phyloP scores from a whole-genome alignment of 73 alveolate species.

The Paramecium caudatum region DNA sequence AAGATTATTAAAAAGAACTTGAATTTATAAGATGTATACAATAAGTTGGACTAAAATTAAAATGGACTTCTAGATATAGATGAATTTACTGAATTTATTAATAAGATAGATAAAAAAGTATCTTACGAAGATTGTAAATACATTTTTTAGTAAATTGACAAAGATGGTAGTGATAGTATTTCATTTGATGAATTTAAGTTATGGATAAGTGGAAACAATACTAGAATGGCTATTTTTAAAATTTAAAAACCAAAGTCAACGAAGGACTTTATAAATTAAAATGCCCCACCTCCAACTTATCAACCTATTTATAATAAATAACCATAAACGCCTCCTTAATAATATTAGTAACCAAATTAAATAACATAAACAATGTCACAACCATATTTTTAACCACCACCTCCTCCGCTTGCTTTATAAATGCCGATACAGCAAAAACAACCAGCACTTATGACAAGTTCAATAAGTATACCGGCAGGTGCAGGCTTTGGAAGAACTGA shows the following conservation, averaged over 20 bases:
- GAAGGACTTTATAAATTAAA: too few species aligned
- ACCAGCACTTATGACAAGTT: neutral
- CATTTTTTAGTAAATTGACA: constrained; percentile 63
- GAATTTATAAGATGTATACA: constrained; percentile 56
- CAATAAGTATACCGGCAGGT: neutral
- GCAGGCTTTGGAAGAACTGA: constrained; percentile 46
- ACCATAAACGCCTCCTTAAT: too few species aligned
- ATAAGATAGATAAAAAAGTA: constrained; percentile 58
- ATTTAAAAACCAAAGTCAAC: constrained; percentile 8
- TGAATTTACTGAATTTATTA: constrained; percentile 59
- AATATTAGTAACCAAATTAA: too few species aligned
- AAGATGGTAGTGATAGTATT: constrained; percentile 67
- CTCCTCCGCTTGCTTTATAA: too few species aligned
- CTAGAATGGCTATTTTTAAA: constrained; percentile 48
- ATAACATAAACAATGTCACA: too few species aligned
- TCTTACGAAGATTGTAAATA: constrained; percentile 47
- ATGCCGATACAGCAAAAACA: too few species aligned
- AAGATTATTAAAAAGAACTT: constrained; percentile 62
- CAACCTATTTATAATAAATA: too few species aligned
- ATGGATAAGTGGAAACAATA: constrained; percentile 70
- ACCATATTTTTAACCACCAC: too few species aligned
- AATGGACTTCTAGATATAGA: constrained; percentile 57
- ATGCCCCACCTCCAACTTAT: too few species aligned
- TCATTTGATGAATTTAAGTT: constrained; percentile 69
- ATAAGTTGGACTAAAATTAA: constrained; percentile 42